Percentiles rank a stretch among this genome's conserved stretches.
Conservation (phyloP, 768 basidiomycete genomes). For the Rhizopogon vesiculosus region DNA sequence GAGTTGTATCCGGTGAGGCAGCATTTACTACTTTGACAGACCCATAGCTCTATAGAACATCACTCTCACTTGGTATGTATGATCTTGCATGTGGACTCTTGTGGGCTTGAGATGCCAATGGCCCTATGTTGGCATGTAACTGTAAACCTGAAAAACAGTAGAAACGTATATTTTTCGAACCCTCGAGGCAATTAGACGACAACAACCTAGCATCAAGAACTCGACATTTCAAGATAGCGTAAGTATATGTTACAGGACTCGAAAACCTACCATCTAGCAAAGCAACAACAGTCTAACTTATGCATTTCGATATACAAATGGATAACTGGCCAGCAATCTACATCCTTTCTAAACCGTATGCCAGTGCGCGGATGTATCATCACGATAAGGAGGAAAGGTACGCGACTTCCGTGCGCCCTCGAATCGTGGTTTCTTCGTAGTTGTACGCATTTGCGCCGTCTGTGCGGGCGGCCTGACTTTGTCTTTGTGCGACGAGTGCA, state of each 20-base stretch:
- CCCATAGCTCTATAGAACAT: too few species aligned
- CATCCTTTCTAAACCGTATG: neutral
- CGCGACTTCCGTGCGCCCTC: conserved; percentile 8
- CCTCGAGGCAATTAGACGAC: too few species aligned
- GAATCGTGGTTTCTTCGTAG: conserved; percentile 5
- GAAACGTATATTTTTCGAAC: too few species aligned
- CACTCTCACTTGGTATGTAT: too few species aligned
- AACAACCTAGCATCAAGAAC: too few species aligned
- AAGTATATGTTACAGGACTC: neutral
- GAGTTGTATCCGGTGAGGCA: too few species aligned
- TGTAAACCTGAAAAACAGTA: too few species aligned
- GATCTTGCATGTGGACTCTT: too few species aligned
- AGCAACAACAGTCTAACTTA: neutral
- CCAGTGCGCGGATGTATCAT: conserved; percentile 1
- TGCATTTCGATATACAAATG: conserved; percentile 1
- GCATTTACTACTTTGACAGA: too few species aligned
- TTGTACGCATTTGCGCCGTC: conserved; percentile 8
- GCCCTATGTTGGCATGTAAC: too few species aligned
- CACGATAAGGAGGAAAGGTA: conserved; percentile 17
- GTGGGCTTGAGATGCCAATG: too few species aligned
- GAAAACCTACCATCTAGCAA: neutral
- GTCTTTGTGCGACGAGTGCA: conserved; percentile 46
- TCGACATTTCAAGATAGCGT: neutral
- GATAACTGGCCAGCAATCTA: neutral
- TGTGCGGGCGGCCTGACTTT: conserved; percentile 12